Base-by-base conservation (phyloP, 2,329 filamentous ascomycete species). In the Neospermospora avenae region DNA sequence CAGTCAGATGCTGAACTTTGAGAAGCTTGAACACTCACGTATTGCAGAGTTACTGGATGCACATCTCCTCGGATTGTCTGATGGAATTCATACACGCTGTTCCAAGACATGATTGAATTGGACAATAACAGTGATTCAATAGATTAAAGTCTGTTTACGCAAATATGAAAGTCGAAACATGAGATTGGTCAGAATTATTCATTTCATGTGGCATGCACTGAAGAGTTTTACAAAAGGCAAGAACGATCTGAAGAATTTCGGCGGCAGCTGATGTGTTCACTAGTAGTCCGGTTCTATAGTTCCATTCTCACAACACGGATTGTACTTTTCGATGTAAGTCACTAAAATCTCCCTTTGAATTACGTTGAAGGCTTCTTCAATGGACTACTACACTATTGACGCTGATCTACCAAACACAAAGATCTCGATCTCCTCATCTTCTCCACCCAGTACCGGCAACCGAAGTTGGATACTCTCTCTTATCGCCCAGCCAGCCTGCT, bases 351-450 rank as follows among this genome's bases (percentile, higher is more conserved):
- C n/a, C n/a, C n/a, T n/a, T n/a, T n/a, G n/a, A n/a, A n/a, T n/a
- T n/a, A n/a, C n/a, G n/a, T 49, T 25, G n/a, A 5, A 49, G 4
- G 25, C 28, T 35, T 18, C 0, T 35, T 22, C 3, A 20, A 16
- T 37, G 28, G 34, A 18, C 10, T 16, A 13, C 16, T 34, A 31
- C 5, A 10, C 28, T 6, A 31, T 13, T 10, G 31, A 31, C 10
- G 11, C 25, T 28, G n/a, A 11, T 22, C 31, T 35, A 4, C 44
- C 53, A 67, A 71, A 72, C 25, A 68, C 61, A 59, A 66, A 70
- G 45, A 70, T 62, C 48, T 70, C 66, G 58, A 71, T 70, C 55
- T 69, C 67, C 58, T 71, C 64, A 3, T 25, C 64, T 53, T 69
- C 68, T 16, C 55, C 67, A 0, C 67, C 68, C 11, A 71, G 25